A percentile compares a stretch with the other conserved stretches of the same genome.
Conservation (phyloP, 306 rosid genomes). For the Rubus idaeus region DNA sequence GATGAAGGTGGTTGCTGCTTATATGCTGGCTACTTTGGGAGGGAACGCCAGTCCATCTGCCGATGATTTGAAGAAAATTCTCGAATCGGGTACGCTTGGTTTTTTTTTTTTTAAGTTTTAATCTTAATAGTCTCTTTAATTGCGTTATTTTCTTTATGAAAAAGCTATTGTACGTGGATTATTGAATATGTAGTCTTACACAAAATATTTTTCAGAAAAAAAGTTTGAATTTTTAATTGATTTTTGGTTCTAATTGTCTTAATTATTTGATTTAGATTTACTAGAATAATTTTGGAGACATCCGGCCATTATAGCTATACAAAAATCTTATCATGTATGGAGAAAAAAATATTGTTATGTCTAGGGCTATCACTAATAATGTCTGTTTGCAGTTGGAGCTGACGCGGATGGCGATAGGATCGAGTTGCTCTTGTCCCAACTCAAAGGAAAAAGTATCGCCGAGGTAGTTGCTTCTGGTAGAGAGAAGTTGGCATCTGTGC, state of each 20-base stretch:
- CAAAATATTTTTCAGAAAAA: no score
- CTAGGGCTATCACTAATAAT: not conserved
- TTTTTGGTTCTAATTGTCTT: no score
- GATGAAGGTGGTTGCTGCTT: constrained; percentile 69
- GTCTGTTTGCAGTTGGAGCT: constrained; percentile 48
- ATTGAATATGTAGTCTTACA: no score
- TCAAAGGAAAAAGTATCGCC: constrained; percentile 49
- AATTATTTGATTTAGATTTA: no score
- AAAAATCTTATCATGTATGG: not conserved
- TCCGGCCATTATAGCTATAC: not conserved
- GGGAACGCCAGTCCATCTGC: constrained; percentile 53
- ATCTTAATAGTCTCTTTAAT: no score
- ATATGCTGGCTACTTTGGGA: constrained; percentile 55
- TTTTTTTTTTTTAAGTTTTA: not conserved
- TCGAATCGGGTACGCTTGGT: constrained; percentile 19
- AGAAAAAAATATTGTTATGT: no score
- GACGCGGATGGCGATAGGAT: constrained; percentile 47
- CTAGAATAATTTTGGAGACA: no score
- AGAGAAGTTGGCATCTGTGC: constrained; percentile 63
- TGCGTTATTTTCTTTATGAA: no score
- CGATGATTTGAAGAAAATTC: constrained; percentile 40
- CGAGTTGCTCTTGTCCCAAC: constrained; percentile 48
- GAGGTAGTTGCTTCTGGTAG: constrained; percentile 68
- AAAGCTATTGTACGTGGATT: no score
- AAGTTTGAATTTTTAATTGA: not conserved